These are phyloP conservation scores for Hypoxylon fragiforme DNA, from an alignment of 495 filamentous ascomycete species.

Conservation along the genomic window DNA sequence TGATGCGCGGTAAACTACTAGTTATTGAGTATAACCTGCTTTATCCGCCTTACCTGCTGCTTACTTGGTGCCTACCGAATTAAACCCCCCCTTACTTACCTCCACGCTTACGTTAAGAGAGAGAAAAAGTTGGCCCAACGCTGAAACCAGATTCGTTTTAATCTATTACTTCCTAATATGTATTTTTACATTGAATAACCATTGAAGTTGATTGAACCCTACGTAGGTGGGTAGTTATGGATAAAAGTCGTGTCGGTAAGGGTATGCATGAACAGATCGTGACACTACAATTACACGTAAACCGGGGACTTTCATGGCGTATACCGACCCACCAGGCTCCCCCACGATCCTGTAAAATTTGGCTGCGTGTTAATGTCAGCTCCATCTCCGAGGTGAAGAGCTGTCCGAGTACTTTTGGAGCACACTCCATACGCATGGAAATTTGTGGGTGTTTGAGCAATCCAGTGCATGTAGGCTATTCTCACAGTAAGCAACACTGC, in stretches of 20 bases:
- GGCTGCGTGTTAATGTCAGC: constrained; percentile 35
- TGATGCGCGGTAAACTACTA: neutral
- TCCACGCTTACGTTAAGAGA: no score
- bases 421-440: constrained; percentile 47
- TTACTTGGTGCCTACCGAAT: neutral
- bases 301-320: constrained; percentile 26
- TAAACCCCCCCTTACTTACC: no score
- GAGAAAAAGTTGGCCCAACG: no score
- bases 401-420: constrained; percentile 37
- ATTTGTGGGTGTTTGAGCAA: constrained; percentile 37
- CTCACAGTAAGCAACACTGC: constrained; percentile 3
- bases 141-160: no score
- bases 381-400: constrained; percentile 38
- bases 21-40: neutral
- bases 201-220: no score
- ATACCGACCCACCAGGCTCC: constrained; percentile 56
- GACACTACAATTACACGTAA: constrained; percentile 18
- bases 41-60: no score
- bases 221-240: neutral
- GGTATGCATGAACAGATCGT: constrained; percentile 7
- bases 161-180: no score
- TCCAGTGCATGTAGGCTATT: constrained; percentile 44
- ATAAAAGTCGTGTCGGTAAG: constrained; percentile 7
- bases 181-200: no score
- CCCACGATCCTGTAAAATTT: constrained; percentile 59